These are phyloP conservation scores for Boletus coccyginus DNA, from an alignment of 768 basidiomycete genomes.

Conservation along the genomic window DNA sequence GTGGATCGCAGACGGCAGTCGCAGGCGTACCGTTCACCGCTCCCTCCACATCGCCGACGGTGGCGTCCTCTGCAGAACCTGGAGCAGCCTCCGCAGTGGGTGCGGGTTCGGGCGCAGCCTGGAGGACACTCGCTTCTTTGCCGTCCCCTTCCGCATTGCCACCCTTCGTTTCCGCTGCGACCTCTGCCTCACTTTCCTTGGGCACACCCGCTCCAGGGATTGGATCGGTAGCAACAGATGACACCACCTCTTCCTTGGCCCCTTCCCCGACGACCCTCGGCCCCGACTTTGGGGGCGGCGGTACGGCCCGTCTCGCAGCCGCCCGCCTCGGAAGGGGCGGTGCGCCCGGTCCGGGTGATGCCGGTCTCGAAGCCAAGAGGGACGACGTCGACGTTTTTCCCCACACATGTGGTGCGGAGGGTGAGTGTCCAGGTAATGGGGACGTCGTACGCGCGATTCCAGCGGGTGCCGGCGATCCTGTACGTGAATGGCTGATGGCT, in stretches of 20 bases:
- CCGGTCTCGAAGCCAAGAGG: conserved; percentile 33
- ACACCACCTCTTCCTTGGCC: conserved; percentile 3
- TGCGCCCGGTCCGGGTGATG: conserved; percentile 34
- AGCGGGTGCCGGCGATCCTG: conserved; percentile 23
- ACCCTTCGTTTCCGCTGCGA: conserved; percentile 1
- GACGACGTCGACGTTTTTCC: conserved; percentile 20
- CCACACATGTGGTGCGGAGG: conserved; percentile 7
- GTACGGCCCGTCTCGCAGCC: conserved; percentile 44
- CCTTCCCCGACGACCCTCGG: neutral
- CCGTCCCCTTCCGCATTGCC: neutral
- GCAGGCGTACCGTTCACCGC: neutral
- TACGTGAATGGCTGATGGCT: conserved; percentile 21
- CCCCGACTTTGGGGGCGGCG: conserved; percentile 20
- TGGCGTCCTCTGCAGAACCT: neutral
- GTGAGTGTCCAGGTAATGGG: conserved; percentile 9
- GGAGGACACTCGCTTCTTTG: neutral
- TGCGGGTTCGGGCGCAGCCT: neutral
- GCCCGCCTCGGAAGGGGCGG: conserved; percentile 70
- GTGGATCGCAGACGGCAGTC: neutral
- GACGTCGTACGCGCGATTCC: conserved; percentile 1
- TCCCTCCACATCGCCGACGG: neutral
- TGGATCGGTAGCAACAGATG: neutral
- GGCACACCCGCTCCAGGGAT: neutral
- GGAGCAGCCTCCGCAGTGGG: neutral
- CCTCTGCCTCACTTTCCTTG: neutral